These are phyloP conservation scores for Xylogone sp. DNA, from an alignment of 2,329 filamentous ascomycete species.

Conservation along the genomic window DNA sequence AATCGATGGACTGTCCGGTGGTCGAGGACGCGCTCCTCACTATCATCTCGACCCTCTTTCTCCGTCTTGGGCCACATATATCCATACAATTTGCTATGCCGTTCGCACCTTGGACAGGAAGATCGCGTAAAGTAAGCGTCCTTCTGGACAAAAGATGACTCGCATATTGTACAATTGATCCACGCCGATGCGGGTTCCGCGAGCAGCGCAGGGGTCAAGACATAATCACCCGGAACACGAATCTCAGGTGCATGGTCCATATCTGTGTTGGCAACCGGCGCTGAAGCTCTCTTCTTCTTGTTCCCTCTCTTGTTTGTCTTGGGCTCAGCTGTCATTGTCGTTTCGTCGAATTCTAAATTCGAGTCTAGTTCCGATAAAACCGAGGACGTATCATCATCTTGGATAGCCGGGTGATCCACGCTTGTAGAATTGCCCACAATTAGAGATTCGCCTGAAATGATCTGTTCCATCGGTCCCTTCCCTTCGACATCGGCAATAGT, in stretches of 20 bases:
- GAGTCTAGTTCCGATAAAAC: conserved; percentile 15
- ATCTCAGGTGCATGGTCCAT: conserved; percentile 20
- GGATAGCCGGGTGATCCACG: conserved; percentile 16
- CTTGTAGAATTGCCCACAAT: conserved; percentile 17
- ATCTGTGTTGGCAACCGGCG: conserved; percentile 14
- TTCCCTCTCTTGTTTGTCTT: conserved; percentile 10
- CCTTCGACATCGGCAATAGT: conserved; percentile 1
- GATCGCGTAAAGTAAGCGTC: conserved; percentile 84
- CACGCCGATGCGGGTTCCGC: conserved; percentile 73
- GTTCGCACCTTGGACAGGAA: conserved; percentile 87
- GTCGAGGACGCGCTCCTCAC: conserved; percentile 65
- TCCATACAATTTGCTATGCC: conserved; percentile 93
- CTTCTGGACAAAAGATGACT: conserved; percentile 76
- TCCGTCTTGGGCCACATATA: conserved; percentile 96
- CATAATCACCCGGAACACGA: conserved; percentile 74
- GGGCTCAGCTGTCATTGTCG: conserved; percentile 6
- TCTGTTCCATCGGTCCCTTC: conserved; percentile 12
- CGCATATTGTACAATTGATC: conserved; percentile 86
- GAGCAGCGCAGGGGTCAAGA: conserved; percentile 72
- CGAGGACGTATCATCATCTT: conserved; percentile 12
- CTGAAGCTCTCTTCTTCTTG: conserved; percentile 12
- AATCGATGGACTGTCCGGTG: conserved; percentile 88
- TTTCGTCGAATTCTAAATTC: conserved; percentile 12
- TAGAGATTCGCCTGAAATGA: conserved; percentile 14
- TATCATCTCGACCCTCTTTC: conserved; percentile 69